Base-by-base conservation (phyloP, 2,329 filamentous ascomycete species). In the Hypoxylon sp. region DNA sequence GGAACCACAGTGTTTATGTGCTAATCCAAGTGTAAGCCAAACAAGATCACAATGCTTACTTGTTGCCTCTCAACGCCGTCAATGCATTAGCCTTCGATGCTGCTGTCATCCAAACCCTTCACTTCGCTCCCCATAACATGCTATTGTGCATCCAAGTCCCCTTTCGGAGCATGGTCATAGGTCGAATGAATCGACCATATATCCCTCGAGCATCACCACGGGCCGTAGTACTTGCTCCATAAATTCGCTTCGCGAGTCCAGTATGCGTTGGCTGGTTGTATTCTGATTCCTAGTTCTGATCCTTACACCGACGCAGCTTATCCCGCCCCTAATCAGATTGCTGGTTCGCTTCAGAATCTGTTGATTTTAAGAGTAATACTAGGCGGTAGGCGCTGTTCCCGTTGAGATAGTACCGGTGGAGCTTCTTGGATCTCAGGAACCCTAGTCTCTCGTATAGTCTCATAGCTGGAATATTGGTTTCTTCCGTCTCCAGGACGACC, bases 391-490 rank as follows among this genome's bases (percentile, higher is more conserved):
- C 96, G 61, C 94, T 97, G 78, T 93, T 99, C 10, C 96, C 96
- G 76, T 98, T 99, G 43, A 99, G 83, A 75, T 99, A 99, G 78
- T 99, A 99, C 46, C 96, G 87, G 80, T 98, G 94, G 58, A 99
- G 81, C 67, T 94, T 92, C 81, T 99, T 99, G 66, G 93, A 97
- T 56, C 95, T 86, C 21, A 98, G 80, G 76, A 99, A 99, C 0
- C 96, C 96, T 6, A 99, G 84, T 0, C 94, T 86, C 79, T 99
- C 95, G 80, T 99, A 99, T 9, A 99, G 83, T 71, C 93, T 92
- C 83, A 98, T 93, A 19, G 94, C 96, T 0, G 94, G 90, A 0
- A 89, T 88, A 77, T 99, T 99, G 14, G 91, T 93, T 79, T 97
- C 93, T 81, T 99, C 96, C 0, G 96, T 99, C 82, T 99, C 96